phyloP scores from a whole-genome alignment of 192 early-diverging fungal genomes.

The Neocallimastix lanati region DNA sequence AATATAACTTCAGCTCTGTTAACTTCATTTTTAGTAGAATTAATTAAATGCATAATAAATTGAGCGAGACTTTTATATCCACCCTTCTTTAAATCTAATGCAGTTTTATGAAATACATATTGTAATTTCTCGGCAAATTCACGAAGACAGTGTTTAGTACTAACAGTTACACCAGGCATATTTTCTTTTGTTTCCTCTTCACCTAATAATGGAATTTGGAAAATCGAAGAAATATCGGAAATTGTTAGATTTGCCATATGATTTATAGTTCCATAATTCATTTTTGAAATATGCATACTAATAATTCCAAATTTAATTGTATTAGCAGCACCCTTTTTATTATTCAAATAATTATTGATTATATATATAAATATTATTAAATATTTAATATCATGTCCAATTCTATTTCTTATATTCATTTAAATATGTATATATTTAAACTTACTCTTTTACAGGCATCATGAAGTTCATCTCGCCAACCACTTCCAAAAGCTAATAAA shows the following conservation, averaged over 20 bases:
- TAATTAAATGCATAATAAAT: background rate
- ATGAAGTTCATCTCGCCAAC: conserved; percentile 48
- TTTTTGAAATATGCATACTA: conserved; percentile 58
- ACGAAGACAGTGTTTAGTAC: background rate
- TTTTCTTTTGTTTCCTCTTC: background rate
- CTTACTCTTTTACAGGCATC: conserved; percentile 5
- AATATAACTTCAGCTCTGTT: conserved; percentile 27
- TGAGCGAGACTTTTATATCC: background rate
- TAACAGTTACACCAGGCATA: background rate
- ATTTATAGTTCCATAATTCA: background rate
- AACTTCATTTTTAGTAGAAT: background rate
- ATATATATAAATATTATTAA: too few species aligned
- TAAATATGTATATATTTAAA: too few species aligned
- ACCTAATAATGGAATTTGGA: background rate
- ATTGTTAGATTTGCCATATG: background rate
- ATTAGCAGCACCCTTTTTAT: conserved; percentile 39
- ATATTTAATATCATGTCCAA: too few species aligned
- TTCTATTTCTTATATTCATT: too few species aligned
- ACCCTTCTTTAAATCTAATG: background rate
- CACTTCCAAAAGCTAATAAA: conserved; percentile 60
- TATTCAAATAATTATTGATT: too few species aligned
- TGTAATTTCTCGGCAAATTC: background rate
- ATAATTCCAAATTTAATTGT: conserved; percentile 66
- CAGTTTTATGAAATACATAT: background rate
- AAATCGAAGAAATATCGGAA: background rate